These are phyloP conservation scores for Fistulinella cinereoalba DNA, from an alignment of 1,284 basidiomycete species.

Conservation along the genomic window DNA sequence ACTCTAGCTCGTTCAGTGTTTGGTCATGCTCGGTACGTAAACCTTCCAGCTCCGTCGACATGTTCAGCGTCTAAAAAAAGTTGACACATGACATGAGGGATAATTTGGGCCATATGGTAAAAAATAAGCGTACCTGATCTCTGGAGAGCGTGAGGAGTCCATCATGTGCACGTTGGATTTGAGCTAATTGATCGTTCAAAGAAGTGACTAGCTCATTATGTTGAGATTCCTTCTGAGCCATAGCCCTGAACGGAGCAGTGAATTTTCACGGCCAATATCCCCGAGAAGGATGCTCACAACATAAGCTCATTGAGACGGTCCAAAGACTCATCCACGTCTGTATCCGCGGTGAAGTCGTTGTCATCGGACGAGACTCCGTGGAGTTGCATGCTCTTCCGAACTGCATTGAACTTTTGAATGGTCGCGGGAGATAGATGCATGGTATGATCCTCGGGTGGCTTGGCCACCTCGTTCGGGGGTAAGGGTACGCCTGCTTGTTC, in stretches of 20 bases:
- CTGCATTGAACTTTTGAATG: constrained; percentile 64
- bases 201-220: constrained; percentile 75
- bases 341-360: constrained; percentile 27
- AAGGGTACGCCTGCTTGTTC: constrained; percentile 21
- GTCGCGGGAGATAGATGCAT: constrained; percentile 63
- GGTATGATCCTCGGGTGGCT: constrained; percentile 23
- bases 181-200: constrained; percentile 65
- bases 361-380: constrained; percentile 36
- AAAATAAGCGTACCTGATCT: constrained; percentile 61
- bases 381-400: constrained; percentile 61
- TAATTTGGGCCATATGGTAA: not conserved
- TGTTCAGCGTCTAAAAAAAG: constrained; percentile 64
- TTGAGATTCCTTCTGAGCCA: constrained; percentile 90
- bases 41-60: constrained; percentile 80
- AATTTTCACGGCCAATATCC: constrained; percentile 5
- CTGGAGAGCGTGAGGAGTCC: constrained; percentile 74
- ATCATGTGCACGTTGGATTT: constrained; percentile 74
- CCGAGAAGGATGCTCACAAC: constrained; percentile 53
- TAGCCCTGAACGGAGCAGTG: constrained; percentile 55
- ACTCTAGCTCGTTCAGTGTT: constrained; percentile 50
- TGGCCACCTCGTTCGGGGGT: constrained; percentile 5
- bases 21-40: constrained; percentile 62
- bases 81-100: not conserved
- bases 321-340: constrained; percentile 65
- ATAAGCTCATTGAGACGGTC: constrained; percentile 83